phyloP scores from a whole-genome alignment of 2,329 filamentous ascomycete species.

The Venturia nashicola region DNA sequence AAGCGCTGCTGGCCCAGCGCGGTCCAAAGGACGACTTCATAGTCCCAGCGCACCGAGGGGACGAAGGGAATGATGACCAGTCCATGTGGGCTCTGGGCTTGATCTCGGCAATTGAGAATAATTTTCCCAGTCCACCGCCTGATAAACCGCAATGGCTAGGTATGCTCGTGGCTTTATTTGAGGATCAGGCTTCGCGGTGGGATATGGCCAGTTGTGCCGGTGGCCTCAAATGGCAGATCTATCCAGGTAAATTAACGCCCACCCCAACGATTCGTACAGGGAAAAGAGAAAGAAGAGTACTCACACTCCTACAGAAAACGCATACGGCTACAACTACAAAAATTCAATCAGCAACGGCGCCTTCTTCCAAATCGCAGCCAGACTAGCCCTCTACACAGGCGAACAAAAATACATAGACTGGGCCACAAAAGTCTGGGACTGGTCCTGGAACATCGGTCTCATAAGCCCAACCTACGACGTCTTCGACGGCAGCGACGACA shows the following conservation, averaged over 20 bases:
- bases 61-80: constrained; percentile 61
- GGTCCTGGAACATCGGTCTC: constrained; percentile 30
- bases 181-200: constrained; percentile 63
- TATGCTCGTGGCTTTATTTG: constrained; percentile 67
- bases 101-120: constrained; percentile 56
- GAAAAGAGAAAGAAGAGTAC: neutral
- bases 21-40: constrained; percentile 31
- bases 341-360: constrained; percentile 47
- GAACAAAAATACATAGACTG: constrained; percentile 80
- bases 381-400: constrained; percentile 64
- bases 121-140: constrained; percentile 46
- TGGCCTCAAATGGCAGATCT: constrained; percentile 79
- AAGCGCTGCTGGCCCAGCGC: constrained; percentile 30
- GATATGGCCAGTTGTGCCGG: constrained; percentile 54
- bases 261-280: too few relatives aligned
- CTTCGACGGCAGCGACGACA: constrained; percentile 36
- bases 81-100: constrained; percentile 48
- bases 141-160: constrained; percentile 61
- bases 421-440: constrained; percentile 57
- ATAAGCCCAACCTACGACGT: constrained; percentile 30
- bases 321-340: constrained; percentile 56
- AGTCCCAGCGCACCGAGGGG: constrained; percentile 38
- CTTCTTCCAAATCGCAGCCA: constrained; percentile 47
- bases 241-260: constrained; percentile 26
- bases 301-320: constrained; percentile 41